Evolutionary conservation across 352 stramenopile genomes (phyloP).

Genomic region (Phytopythium aichiense): DNA sequence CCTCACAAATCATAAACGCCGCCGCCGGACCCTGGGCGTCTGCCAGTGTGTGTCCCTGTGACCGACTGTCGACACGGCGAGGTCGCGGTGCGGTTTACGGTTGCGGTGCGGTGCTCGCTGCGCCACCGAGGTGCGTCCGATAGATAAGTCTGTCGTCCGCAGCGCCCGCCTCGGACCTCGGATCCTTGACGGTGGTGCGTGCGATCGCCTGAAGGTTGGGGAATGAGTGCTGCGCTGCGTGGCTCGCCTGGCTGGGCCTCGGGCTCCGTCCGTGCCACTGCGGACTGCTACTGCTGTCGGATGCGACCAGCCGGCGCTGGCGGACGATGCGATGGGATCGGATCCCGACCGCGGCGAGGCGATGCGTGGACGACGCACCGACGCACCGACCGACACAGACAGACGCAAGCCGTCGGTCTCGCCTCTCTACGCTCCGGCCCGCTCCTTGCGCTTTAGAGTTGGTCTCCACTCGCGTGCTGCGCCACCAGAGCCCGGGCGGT

Average conservation of each 20-base stretch:
- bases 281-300: background rate
- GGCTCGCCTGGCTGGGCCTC: background rate
- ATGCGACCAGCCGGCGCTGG: background rate
- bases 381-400: background rate
- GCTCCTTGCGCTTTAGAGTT: background rate
- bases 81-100: background rate
- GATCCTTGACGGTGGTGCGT: background rate
- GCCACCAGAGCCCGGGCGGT: background rate
- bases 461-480: background rate
- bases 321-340: conserved; percentile 1
- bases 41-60: background rate
- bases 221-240: background rate
- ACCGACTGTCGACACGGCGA: background rate
- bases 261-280: background rate
- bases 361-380: background rate
- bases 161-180: background rate
- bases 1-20: conserved; percentile 7
- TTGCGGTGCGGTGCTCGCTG: background rate
- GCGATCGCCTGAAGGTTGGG: conserved; percentile 1
- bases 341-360: background rate
- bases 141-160: too few relatives aligned
- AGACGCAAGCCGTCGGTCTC: background rate
- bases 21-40: too few relatives aligned
- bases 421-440: background rate
- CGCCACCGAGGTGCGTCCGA: background rate